A percentile compares a stretch with the other conserved stretches of the same genome.
Conservation (phyloP, 164 flowering plant species). For the Aristolochia californica region DNA sequence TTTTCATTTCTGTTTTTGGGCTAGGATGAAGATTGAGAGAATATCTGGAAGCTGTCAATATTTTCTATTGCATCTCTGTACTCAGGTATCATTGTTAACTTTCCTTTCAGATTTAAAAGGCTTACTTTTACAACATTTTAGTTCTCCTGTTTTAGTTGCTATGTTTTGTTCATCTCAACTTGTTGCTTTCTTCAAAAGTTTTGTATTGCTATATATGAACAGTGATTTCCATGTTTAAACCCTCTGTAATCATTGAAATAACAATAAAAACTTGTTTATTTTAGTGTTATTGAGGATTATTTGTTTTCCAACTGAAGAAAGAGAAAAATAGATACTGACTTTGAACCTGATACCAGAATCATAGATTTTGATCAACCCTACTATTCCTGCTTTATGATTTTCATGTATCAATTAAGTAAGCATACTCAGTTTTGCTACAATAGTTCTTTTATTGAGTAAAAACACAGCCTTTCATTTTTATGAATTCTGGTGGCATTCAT, state of each 20-base stretch:
- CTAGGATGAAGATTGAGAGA: slow-evolving; percentile 79
- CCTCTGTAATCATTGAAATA: too few species aligned
- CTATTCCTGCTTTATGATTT: background rate
- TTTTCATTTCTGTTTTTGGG: slow-evolving; percentile 2
- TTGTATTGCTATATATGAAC: too few species aligned
- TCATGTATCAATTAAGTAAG: background rate
- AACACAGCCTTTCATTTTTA: background rate
- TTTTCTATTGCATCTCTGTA: slow-evolving; percentile 81
- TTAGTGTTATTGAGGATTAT: too few species aligned
- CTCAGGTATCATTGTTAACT: slow-evolving; percentile 49
- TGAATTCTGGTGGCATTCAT: background rate
- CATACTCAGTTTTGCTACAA: background rate
- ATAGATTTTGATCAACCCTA: background rate
- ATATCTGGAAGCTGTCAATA: slow-evolving; percentile 67
- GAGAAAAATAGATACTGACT: too few species aligned
- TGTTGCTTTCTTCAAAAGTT: too few species aligned
- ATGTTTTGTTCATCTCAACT: too few species aligned
- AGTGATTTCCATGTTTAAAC: too few species aligned
- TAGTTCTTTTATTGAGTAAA: background rate
- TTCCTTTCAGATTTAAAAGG: too few species aligned
- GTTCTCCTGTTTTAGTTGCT: background rate
- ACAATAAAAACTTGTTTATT: too few species aligned
- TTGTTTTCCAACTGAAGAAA: too few species aligned
- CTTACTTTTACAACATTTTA: background rate
- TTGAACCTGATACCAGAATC: too few species aligned